Conservation (phyloP, 2,329 filamentous ascomycete species). For the Sporothrix sp. region DNA sequence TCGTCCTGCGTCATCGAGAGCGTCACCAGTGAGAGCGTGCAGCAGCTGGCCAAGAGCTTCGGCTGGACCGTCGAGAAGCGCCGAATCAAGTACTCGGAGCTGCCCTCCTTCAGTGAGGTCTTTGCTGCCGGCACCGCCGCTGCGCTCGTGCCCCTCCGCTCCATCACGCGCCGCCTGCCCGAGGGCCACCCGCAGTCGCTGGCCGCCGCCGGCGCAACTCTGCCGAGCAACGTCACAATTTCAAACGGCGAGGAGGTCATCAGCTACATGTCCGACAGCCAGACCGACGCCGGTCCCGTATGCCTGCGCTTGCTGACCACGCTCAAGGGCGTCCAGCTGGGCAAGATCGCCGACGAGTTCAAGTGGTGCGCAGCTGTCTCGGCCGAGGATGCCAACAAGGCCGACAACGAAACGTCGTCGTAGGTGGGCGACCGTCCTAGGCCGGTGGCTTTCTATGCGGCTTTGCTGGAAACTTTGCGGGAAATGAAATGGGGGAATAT, state of each 20-base stretch:
- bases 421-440: not conserved
- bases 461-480: no score
- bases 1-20: slow-evolving; percentile 80
- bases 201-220: slow-evolving; percentile 21
- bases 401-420: not conserved
- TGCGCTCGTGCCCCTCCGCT: slow-evolving; percentile 81
- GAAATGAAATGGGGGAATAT: no score
- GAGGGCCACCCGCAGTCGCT: slow-evolving; percentile 32
- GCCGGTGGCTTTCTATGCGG: no score
- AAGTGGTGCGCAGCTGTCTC: slow-evolving; percentile 54
- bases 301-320: slow-evolving; percentile 63
- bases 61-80: slow-evolving; percentile 80
- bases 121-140: slow-evolving; percentile 89
- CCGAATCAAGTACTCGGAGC: slow-evolving; percentile 54
- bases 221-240: slow-evolving; percentile 30
- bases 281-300: slow-evolving; percentile 62
- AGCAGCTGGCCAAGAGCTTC: slow-evolving; percentile 63
- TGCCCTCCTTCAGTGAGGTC: slow-evolving; percentile 56
- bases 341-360: slow-evolving; percentile 66
- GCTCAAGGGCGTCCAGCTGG: slow-evolving; percentile 77
- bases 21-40: slow-evolving; percentile 72
- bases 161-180: slow-evolving; percentile 60
- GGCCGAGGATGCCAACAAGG: slow-evolving; percentile 35
- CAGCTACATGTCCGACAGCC: slow-evolving; percentile 43
- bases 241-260: slow-evolving; percentile 39